Evolutionary conservation across 148 eudicot species (phyloP), one percentile per base, ranked within the genome.

Genomic region (Cornus controversa): DNA sequence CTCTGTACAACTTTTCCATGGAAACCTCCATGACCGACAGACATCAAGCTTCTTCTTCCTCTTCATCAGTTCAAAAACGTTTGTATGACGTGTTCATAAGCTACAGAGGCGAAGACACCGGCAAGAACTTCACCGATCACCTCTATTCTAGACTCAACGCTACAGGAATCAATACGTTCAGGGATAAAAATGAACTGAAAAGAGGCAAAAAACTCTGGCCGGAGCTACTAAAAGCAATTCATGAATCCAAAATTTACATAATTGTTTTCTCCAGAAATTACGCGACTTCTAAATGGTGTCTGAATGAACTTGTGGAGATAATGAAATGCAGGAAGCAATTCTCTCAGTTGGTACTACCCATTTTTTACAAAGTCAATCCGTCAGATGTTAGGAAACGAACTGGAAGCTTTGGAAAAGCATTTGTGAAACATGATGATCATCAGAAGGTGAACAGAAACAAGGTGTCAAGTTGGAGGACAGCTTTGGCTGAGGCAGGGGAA

Each of bases 291-390:
- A 50, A 11, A 11, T 50, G 57, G 57, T 50, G 57, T 42, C 75
- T 78, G 22, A 70, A 71, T 15, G 81, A 78, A 62, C 62, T 78
- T 26, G 76, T 70, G 6, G 54, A n/a, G 71, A 64, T 78, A 26
- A 27, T 25, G 15, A 68, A 70, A 53, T 20, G 57, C 57, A 36
- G 50, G 60, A 24, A 63, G 62, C 28, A 8, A 23, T 15, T 47
- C 0, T 14, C 20, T 11, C 57, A 25, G 22, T 37, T 60, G 22
- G 31, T 70, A 34, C 16, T 77, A 36, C 81, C 81, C 2, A 70
- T 78, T 13, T 78, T 78, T 66, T 78, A 63, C 50, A 16, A 65
- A 0, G 71, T 78, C 10, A 65, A 31, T 14, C 68, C 80, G 14
- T 69, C 80, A 26, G 67, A 70, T 29, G 74, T 77, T 15, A 16